These are phyloP conservation scores for Daldinia eschscholtzii DNA, from an alignment of 2,329 filamentous ascomycete genomes.

Conservation along the genomic window DNA sequence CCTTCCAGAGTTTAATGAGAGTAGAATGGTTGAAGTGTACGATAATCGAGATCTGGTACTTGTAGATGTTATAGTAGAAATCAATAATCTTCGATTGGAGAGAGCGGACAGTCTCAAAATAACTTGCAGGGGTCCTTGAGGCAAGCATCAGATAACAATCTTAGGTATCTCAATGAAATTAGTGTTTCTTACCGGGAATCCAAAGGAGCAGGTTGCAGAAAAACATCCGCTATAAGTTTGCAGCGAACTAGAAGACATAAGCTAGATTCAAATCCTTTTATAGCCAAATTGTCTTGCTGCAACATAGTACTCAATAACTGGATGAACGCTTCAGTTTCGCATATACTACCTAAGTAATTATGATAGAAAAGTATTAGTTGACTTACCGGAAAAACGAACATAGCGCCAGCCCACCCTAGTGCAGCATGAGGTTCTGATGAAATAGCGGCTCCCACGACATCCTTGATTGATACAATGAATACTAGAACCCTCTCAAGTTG, in stretches of 20 bases:
- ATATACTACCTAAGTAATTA: too few relatives aligned
- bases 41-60: conserved; percentile 19
- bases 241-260: conserved; percentile 14
- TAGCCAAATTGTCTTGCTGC: conserved; percentile 14
- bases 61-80: conserved; percentile 15
- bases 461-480: conserved; percentile 12
- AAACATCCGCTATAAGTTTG: conserved; percentile 8
- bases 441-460: conserved; percentile 17
- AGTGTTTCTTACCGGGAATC: not conserved
- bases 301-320: conserved; percentile 10
- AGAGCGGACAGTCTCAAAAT: conserved; percentile 4
- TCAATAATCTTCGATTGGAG: conserved; percentile 23
- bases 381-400: conserved; percentile 22
- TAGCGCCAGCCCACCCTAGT: conserved; percentile 19
- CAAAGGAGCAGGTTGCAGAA: conserved; percentile 1
- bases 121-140: not conserved
- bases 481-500: conserved; percentile 1
- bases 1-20: not conserved
- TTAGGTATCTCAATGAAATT: not conserved
- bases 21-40: conserved; percentile 10
- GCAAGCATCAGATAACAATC: conserved; percentile 5
- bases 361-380: not conserved
- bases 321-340: not conserved
- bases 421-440: conserved; percentile 22
- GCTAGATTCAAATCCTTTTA: conserved; percentile 19